Base-by-base conservation (phyloP, 257 asterid genomes). In the Eucommia ulmoides region DNA sequence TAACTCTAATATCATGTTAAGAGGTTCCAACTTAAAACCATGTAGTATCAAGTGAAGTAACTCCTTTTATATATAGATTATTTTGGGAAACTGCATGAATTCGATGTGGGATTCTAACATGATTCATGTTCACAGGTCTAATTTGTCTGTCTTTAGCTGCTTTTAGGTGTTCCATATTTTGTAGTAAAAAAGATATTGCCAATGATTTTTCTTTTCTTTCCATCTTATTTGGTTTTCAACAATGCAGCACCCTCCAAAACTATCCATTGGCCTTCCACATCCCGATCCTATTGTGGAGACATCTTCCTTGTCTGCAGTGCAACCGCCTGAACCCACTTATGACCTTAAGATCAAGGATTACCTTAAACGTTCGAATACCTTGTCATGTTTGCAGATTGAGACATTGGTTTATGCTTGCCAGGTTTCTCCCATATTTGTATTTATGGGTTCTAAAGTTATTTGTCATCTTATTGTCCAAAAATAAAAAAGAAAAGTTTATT, bases 241-340 rank as follows among this genome's bases (percentile, higher is more conserved):
- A n/a, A n/a, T n/a, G 66, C 81, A 89, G 99, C 68, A 95, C 58
- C 99, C 96, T 64, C 67, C 93, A 22, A 86, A 86, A 75, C 56
- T 91, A 63, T 86, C 99, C 52, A 74, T 86, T 56, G 96, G 96
- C 41, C 75, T 79, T 54, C 82, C 93, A 48, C 96, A 86, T 72
- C 99, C 99, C 44, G 99, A 91, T 71, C 93, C 93, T 29, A 65
- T 91, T 21, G 96, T 91, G 69, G 98, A 91, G 83, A 91, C 98
- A 26, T 83, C 99, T 42, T 83, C 80, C 60, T 73, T 86, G 58
- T 86, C 96, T 52, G 94, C 95, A 52, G 84, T 81, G 55, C 96
- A 83, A 59, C 98, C 98, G 60, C 96, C 96, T 44, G 95, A 91
- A 65, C 99, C 99, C 41, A 74, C 95, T 55, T 91, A 86, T 54